Evolutionary conservation across 257 asterid genomes (phyloP).

Genomic region (Petunia axillaris): DNA sequence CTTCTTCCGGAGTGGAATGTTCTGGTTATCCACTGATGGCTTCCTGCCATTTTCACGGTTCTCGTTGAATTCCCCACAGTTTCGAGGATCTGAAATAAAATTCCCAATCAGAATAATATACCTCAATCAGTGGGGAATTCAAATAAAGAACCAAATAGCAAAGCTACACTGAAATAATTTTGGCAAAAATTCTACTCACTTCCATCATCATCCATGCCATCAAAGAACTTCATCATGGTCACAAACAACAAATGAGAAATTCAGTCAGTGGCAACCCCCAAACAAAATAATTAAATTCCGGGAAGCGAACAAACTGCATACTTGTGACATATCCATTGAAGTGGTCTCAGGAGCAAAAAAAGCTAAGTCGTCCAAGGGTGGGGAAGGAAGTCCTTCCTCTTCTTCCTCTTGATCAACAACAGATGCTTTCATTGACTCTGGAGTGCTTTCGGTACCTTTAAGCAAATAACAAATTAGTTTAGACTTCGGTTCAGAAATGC

Average conservation of each 20-base stretch:
- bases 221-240: constrained; percentile 68
- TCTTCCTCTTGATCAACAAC: constrained; percentile 56
- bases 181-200: constrained; percentile 70
- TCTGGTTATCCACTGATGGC: constrained; percentile 44
- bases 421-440: constrained; percentile 72
- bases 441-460: constrained; percentile 52
- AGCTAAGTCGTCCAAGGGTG: constrained; percentile 91
- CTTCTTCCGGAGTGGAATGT: constrained; percentile 34
- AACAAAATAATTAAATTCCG: neutral
- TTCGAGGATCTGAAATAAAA: constrained; percentile 75
- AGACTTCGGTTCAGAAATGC: neutral
- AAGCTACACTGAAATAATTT: constrained; percentile 41
- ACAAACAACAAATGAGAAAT: constrained; percentile 35
- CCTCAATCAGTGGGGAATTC: constrained; percentile 56
- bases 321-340: constrained; percentile 82
- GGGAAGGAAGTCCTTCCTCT: constrained; percentile 95
- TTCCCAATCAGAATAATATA: constrained; percentile 47
- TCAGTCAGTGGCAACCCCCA: constrained; percentile 34
- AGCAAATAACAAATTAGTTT: neutral
- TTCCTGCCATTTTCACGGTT: constrained; percentile 72
- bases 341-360: constrained; percentile 62
- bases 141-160: constrained; percentile 54
- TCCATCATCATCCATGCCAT: constrained; percentile 95
- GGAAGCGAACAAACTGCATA: constrained; percentile 27
- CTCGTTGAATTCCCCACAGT: constrained; percentile 76